Conservation (phyloP, 345 rosid genomes). For the Syzygium aqueum region DNA sequence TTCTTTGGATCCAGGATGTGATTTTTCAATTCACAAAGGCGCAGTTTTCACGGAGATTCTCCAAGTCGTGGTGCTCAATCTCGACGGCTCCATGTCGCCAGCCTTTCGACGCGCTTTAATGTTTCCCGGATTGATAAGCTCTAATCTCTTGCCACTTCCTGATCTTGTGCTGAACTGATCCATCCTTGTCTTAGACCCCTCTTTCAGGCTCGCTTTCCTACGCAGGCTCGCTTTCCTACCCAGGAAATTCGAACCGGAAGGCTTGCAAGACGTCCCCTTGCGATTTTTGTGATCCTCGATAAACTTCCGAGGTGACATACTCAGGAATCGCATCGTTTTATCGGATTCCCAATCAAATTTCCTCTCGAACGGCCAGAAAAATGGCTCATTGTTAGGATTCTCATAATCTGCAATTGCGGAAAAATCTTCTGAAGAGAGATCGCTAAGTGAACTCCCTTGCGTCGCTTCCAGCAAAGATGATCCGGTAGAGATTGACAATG, state of each 20-base stretch:
- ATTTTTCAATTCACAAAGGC: not conserved
- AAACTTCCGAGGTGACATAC: slow-evolving; percentile 1
- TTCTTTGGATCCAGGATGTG: not conserved
- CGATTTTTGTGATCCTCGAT: not conserved
- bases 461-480: not conserved
- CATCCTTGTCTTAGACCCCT: not conserved
- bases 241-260: not conserved
- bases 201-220: not conserved
- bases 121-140: not conserved
- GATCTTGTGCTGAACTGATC: not conserved
- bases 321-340: not conserved
- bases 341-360: not conserved
- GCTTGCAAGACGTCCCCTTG: not conserved
- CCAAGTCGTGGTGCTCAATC: not conserved
- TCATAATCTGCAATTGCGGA: not conserved
- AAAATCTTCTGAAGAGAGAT: not conserved
- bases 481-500: not conserved
- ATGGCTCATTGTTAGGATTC: not conserved
- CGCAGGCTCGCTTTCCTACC: not conserved
- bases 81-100: not conserved
- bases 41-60: not conserved
- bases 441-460: not conserved
- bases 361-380: slow-evolving; percentile 7
- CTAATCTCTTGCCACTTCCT: not conserved
- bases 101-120: not conserved